Conservation (phyloP, 2,329 filamentous ascomycete genomes). For the Ramularia endophylla region DNA sequence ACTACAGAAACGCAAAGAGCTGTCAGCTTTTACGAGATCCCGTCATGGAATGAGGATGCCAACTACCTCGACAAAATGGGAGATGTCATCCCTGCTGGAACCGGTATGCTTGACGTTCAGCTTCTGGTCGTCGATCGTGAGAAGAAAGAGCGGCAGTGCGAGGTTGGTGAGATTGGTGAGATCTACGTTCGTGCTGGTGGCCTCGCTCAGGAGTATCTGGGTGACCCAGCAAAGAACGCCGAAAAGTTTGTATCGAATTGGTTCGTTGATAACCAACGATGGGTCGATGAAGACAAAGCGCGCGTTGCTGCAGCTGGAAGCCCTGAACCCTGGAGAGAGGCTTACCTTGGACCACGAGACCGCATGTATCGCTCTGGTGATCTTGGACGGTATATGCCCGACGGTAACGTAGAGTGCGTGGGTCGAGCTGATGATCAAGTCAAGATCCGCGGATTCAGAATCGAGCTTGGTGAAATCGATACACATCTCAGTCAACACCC, state of each 20-base stretch:
- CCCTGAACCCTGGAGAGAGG: constrained; percentile 68
- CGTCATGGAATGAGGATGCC: constrained; percentile 58
- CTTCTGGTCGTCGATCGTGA: constrained; percentile 73
- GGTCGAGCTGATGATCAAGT: constrained; percentile 84
- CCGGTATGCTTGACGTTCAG: constrained; percentile 85
- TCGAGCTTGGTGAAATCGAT: constrained; percentile 93
- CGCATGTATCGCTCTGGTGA: constrained; percentile 84
- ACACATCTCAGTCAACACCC: constrained; percentile 68
- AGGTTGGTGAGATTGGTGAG: constrained; percentile 76
- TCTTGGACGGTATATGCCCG: constrained; percentile 65
- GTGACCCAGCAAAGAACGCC: constrained; percentile 56
- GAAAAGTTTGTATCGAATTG: constrained; percentile 79
- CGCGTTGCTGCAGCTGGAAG: constrained; percentile 41
- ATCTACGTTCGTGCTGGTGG: constrained; percentile 77
- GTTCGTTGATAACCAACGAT: constrained; percentile 71
- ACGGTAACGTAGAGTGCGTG: constrained; percentile 69
- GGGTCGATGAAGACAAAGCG: constrained; percentile 59
- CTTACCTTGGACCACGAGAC: constrained; percentile 77
- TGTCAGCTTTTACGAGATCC: constrained; percentile 78
- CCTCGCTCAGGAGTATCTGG: constrained; percentile 74
- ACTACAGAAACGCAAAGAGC: constrained; percentile 78
- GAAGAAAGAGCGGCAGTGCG: constrained; percentile 63
- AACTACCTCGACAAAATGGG: constrained; percentile 58
- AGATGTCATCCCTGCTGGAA: constrained; percentile 76
- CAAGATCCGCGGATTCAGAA: constrained; percentile 93